Evolutionary conservation across 441 rosid species (phyloP), one percentile per base, ranked within the genome.

Genomic region (Gossypium trilobum): DNA sequence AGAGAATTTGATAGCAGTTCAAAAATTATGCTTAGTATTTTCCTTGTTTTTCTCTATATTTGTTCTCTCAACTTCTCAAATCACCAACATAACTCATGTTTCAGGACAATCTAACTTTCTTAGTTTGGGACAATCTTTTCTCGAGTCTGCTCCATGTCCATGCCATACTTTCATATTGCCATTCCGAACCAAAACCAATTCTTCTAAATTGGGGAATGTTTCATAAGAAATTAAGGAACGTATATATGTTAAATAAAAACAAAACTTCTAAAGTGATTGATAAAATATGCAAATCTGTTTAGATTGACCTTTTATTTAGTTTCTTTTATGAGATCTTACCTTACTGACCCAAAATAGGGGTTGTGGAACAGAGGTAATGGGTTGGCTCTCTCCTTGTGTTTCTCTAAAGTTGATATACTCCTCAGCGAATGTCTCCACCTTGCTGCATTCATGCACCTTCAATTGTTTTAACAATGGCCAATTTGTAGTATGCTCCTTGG

Each of bases 401-500:
- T 54, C 25, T 54, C 11, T 2, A 54, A 54, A 19, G 58, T 17
- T 54, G 23, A 17, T 7, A 17, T 54, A 54, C 58, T 17, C 5
- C 0, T 11, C 10, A 17, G 56, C 25, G 0, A 25, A 25, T 22
- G 27, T 14, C 46, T 65, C 0, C 5, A 74, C 1, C 11, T 58
- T 61, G 27, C 46, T 23, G 33, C 70, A 73, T 1, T n/a, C 19
- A 25, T 2, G 5, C 20, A 68, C 22, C 0, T n/a, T 1, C 61
- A 78, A 19, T 5, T 56, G 7, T 29, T 57, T 58, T n/a, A 74
- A 22, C 0, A 1, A 6, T 20, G 73, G 59, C 68, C 72, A 66
- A 14, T 58, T 4, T 11, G 16, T 27, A 42, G 64, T 57, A 60
- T 73, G 74, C 10, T n/a, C 0, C 20, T 66, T 36, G 2, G 55